Base-by-base conservation (phyloP, 352 stramenopile genomes). In the Halophytophthora batemanensis region DNA sequence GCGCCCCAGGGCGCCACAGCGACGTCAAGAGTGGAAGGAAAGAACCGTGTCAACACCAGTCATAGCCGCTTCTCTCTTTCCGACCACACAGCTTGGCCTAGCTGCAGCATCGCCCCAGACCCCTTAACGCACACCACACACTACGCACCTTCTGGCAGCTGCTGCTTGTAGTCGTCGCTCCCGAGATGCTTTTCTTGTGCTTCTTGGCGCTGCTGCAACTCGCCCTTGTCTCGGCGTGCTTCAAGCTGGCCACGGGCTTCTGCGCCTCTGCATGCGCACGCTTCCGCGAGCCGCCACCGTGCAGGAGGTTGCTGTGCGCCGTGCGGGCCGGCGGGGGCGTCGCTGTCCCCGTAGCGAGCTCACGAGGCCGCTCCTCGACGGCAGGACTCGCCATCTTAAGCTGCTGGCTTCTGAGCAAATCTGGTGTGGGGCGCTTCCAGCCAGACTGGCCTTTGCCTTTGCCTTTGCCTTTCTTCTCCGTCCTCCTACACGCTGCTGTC, bases 141-240 rank as follows among this genome's bases (percentile, higher is more conserved):
- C 1, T 48, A 69, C 64, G 54, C 28, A 74, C 66, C 40, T 40
- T 74, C 49, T 70, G 69, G 17, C 33, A 63, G 36, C 40, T 66
- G 36, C 17, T 70, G 23, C 18, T n/a, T 17, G 46, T 17, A n/a
- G 23, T 59, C 11, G 53, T 52, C 11, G 34, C 19, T 8, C 69
- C 54, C 8, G 49, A 50, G 23, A 57, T 76, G 55, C 55, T 63
- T 48, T 76, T 74, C 31, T 68, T 65, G n/a, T 52, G 62, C 51
- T 76, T 74, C 35, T 68, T 65, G n/a, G 67, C 61, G 39, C 65
- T 78, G 10, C 25, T 31, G 25, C 25, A 31, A 4, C 47, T 59
- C 12, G 63, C 34, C 6, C 43, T 49, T 15, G 49, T 17, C 6
- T 23, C 13, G 14, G 21, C 29, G 50, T 34, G 64, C 50, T 65